Base-by-base conservation (phyloP, 768 basidiomycete species). In the Kwoniella europaea region DNA sequence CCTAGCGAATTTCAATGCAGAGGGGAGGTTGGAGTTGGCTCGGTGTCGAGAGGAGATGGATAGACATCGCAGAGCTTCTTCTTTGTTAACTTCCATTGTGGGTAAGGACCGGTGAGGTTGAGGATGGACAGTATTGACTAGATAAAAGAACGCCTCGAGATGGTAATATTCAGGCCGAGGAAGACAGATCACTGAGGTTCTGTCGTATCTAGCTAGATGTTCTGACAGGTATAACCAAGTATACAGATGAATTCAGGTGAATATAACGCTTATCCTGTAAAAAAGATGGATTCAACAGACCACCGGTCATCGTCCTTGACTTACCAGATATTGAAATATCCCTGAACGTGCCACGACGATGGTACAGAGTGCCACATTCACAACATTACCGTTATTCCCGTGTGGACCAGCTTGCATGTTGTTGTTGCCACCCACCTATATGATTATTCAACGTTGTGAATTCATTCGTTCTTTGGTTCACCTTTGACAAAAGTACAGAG, bases 1-100 rank as follows among this genome's bases (percentile, higher is more conserved):
- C 83, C 90, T 88, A 71, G 90, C 91, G 86, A 98, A 95, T 82
- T 92, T 93, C 80, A 90, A 89, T 1, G 95, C 93, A 2, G 91
- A 89, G 54, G 90, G 72, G 65, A 89, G 85, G 82, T 95, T 93
- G 59, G 88, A 89, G 56, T 89, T 86, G 65, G 90, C 88, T 71
- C 88, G 86, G 82, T 94, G 90, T 77, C 88, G 88, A 79, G 89
- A 89, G 2, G 94, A 91, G 73, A 97, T 92, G 59, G 85, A 82
- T 62, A 96, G 87, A 80, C 92, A 93, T 76, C 91, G 89, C 68
- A 91, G 82, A 44, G 93, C 93, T 84, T 96, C 93, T 80, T 96
- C 93, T 76, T 89, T 92, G 86, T 96, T 96, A 63, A 74, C 80
- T 67, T 84, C 84, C 82, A 83, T 83, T 5, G 54, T 62, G 42